Conservation (phyloP, 345 rosid genomes). For the Boechera divaricarpa region DNA sequence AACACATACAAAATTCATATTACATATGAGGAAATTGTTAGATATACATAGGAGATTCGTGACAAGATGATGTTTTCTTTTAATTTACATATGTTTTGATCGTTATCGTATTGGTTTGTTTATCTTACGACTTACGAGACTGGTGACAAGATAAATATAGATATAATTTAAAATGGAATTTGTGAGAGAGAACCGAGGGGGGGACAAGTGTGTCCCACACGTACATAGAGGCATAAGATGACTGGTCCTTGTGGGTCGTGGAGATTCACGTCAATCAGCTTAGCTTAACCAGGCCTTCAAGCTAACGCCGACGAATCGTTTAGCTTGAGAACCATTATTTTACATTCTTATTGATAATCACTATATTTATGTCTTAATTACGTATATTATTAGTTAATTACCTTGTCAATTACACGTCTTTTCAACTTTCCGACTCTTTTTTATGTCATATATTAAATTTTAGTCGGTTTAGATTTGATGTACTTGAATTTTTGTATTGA, state of each 20-base stretch:
- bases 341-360: slow-evolving; percentile 24
- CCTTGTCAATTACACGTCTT: slow-evolving; percentile 21
- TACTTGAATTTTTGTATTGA: neutral
- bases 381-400: slow-evolving; percentile 26
- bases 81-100: neutral
- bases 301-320: slow-evolving; percentile 38
- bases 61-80: neutral
- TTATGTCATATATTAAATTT: neutral
- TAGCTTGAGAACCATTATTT: slow-evolving; percentile 7
- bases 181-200: slow-evolving; percentile 12
- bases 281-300: slow-evolving; percentile 39
- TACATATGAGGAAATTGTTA: slow-evolving; percentile 4
- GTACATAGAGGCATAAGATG: slow-evolving; percentile 29
- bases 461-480: slow-evolving; percentile 4
- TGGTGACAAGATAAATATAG: neutral
- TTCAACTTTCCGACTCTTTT: slow-evolving; percentile 27
- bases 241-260: slow-evolving; percentile 28
- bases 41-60: neutral
- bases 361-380: slow-evolving; percentile 15
- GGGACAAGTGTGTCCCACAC: slow-evolving; percentile 37
- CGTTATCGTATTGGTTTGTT: neutral
- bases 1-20: neutral
- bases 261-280: slow-evolving; percentile 40
- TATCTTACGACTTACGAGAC: slow-evolving; percentile 3
- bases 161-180: neutral